Conservation (phyloP, 116 monocot species). For the Papilionanthe hybrid region DNA sequence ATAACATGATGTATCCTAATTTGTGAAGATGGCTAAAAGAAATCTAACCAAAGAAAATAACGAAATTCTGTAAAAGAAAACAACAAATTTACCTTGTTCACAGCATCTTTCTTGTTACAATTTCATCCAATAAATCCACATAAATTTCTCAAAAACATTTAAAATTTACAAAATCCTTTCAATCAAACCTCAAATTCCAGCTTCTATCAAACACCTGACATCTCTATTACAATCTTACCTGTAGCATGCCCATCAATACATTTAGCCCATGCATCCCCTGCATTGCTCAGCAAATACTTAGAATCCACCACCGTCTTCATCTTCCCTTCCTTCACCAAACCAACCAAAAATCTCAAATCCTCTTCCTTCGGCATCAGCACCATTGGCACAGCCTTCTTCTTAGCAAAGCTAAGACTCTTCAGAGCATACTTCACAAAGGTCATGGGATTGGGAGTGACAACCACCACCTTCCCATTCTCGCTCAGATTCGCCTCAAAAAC, state of each 20-base stretch:
- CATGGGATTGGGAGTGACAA: slow-evolving; percentile 21
- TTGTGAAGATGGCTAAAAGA: no score
- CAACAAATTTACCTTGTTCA: no score
- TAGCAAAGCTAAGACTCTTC: slow-evolving; percentile 25
- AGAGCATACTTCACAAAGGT: slow-evolving; percentile 12
- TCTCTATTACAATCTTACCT: slow-evolving; percentile 47
- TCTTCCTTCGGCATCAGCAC: slow-evolving; percentile 9
- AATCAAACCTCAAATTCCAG: no score
- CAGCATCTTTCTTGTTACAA: no score
- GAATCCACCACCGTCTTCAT: slow-evolving; percentile 59
- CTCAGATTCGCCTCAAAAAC: slow-evolving; percentile 37
- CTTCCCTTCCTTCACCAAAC: slow-evolving; percentile 54
- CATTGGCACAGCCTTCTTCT: slow-evolving; percentile 34
- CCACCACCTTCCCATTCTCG: slow-evolving; percentile 30
- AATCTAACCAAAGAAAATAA: no score
- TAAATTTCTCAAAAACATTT: no score
- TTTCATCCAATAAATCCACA: no score
- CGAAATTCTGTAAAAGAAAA: no score
- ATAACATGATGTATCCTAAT: no score
- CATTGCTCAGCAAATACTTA: slow-evolving; percentile 26
- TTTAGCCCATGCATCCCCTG: slow-evolving; percentile 43
- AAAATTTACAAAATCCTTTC: no score
- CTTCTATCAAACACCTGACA: background rate
- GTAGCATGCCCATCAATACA: slow-evolving; percentile 45
- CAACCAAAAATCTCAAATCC: slow-evolving; percentile 39